phyloP scores from a whole-genome alignment of 257 asterid species.

The Solanum gracilifrons region DNA sequence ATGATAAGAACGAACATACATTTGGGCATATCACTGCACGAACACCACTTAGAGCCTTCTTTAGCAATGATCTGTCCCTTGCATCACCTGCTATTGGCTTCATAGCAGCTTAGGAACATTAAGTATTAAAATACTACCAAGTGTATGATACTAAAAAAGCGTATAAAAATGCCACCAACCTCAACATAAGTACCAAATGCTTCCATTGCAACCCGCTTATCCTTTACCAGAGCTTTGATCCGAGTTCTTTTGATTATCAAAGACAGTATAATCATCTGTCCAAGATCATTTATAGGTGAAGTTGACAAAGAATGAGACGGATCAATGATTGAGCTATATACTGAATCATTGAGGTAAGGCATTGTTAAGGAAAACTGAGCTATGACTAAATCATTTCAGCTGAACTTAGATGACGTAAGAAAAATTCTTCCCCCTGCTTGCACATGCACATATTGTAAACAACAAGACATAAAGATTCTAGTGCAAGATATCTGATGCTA shows the following conservation, averaged over 20 bases:
- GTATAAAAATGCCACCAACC: conserved; percentile 29
- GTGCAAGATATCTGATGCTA: not conserved
- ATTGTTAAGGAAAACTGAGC: not conserved
- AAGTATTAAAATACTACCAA: not conserved
- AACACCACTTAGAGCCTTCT: conserved; percentile 68
- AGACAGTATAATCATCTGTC: conserved; percentile 77
- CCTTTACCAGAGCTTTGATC: conserved; percentile 81
- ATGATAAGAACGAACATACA: conserved; percentile 29
- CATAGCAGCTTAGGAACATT: conserved; percentile 6
- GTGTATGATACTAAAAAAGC: not conserved
- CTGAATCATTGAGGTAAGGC: not conserved
- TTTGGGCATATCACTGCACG: conserved; percentile 71
- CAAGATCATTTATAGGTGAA: not conserved
- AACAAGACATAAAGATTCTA: not conserved
- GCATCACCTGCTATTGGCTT: conserved; percentile 69
- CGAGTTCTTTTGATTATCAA: conserved; percentile 66
- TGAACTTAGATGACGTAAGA: not conserved
- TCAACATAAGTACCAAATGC: conserved; percentile 97
- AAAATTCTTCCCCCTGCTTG: not conserved
- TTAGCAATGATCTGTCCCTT: conserved; percentile 45
- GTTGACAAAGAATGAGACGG: not conserved
- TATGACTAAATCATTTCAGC: not conserved
- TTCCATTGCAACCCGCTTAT: conserved; percentile 80
- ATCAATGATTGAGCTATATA: not conserved
- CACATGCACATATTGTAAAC: not conserved